Base-by-base conservation (phyloP, 2,329 filamentous ascomycete species). In the Colletotrichum limetticola region DNA sequence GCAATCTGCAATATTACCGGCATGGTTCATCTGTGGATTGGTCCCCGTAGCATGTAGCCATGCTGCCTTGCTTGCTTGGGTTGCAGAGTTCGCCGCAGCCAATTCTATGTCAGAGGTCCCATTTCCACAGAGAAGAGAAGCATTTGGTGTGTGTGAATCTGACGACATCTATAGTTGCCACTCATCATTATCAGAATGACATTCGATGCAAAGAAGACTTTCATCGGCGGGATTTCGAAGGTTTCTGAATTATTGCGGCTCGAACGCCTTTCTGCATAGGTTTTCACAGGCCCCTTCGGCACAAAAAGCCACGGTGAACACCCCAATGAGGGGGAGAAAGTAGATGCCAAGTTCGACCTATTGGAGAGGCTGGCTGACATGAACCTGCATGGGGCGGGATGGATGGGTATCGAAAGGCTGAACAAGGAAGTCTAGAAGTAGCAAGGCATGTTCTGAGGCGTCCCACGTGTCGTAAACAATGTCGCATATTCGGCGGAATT, bases 401-500 rank as follows among this genome's bases (percentile, higher is more conserved):
- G 60, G 26, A n/a, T 61, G 46, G 71, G 46, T 32, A 66, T 26
- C 30, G 14, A 14, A 26, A 49, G 49, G 35, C 71, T 46, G 4
- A 55, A 60, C 6, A 56, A 42, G 49, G 30, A 28, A 37, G 35
- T 28, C 32, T 16, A 24, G 26, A 28, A 26, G 30, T 32, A 66
- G 46, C 62, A 66, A 37, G 56, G 69, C 53, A 11, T 5, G 35
- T 35, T 12, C 4, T 32, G 28, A 24, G 16, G 61, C 49, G 14
- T 19, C 37, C 61, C 71, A 73, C 67, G 71, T 71, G 71, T 60
- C 19, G 30, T 16, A 24, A 28, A 22, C 30, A 32, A 35, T 24
- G n/a, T 26, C 22, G 6, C 14, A 8, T 62, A 53, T 46, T 73
- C 53, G 67, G 30, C 46, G 46, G 24, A n/a, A 24, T 28, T 57